These are phyloP conservation scores for Dictyostelium brefeldianum DNA, from an alignment of 78 protist genomes.

Conservation along the genomic window DNA sequence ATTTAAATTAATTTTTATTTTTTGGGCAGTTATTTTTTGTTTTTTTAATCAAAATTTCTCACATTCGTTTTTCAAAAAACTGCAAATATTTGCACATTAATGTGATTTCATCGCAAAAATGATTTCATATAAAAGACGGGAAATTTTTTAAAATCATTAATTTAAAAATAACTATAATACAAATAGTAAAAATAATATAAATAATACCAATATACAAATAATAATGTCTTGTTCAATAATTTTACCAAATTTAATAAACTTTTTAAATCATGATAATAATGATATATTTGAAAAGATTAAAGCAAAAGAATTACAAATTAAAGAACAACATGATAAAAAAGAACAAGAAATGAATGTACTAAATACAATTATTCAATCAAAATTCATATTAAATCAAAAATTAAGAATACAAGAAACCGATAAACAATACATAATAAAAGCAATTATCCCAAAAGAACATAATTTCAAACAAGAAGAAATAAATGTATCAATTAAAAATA, in stretches of 20 bases:
- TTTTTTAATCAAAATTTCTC: too few relatives aligned
- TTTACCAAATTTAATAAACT: slow-evolving; percentile 20
- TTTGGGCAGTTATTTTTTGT: too few relatives aligned
- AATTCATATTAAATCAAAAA: slow-evolving; percentile 4
- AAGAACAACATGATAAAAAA: neutral
- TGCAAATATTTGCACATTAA: too few relatives aligned
- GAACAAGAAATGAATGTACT: neutral
- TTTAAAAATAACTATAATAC: too few relatives aligned
- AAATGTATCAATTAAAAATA: neutral
- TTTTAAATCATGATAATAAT: slow-evolving; percentile 13
- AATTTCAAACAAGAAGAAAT: slow-evolving; percentile 1
- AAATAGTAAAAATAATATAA: too few relatives aligned
- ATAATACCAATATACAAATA: neutral
- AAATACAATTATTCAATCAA: neutral
- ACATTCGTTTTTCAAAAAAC: too few relatives aligned
- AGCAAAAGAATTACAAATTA: neutral
- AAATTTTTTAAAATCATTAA: too few relatives aligned
- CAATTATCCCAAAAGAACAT: neutral
- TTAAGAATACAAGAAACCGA: neutral
- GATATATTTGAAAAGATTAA: neutral
- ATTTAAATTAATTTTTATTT: too few relatives aligned
- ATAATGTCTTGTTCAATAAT: neutral
- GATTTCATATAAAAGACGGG: too few relatives aligned
- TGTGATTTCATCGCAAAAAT: too few relatives aligned
- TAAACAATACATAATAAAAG: neutral